phyloP scores from a whole-genome alignment of 2,329 filamentous ascomycete genomes.

The Venturia aucupariae region DNA sequence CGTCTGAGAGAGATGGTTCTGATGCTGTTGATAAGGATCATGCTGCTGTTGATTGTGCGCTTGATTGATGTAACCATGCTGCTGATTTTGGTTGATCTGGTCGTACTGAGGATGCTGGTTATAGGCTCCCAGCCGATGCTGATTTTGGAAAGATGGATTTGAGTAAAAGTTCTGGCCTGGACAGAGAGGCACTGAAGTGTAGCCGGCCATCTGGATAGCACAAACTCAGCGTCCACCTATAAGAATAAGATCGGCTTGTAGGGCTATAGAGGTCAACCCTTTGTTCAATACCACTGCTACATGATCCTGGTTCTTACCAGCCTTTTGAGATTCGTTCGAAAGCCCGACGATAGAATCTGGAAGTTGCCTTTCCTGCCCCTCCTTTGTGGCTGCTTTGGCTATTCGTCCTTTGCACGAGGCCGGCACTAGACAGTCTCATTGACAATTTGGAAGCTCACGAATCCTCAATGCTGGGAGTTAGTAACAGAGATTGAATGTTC shows the following conservation, averaged over 20 bases:
- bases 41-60: background rate
- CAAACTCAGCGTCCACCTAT: background rate
- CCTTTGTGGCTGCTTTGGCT: background rate
- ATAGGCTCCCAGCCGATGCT: background rate
- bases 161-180: background rate
- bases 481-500: background rate
- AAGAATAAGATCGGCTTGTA: background rate
- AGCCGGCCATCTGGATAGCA: background rate
- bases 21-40: background rate
- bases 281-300: background rate
- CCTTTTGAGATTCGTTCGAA: background rate
- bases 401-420: background rate
- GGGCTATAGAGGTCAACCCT: background rate
- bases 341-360: background rate
- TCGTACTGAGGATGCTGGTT: background rate
- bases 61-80: background rate
- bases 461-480: background rate
- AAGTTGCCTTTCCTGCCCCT: background rate
- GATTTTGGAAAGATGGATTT: background rate
- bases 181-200: background rate
- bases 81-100: background rate
- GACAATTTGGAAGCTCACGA: background rate
- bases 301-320: background rate
- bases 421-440: background rate
- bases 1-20: background rate